phyloP scores from a whole-genome alignment of 2,329 filamentous ascomycete genomes.

The Diplodia corticola region DNA sequence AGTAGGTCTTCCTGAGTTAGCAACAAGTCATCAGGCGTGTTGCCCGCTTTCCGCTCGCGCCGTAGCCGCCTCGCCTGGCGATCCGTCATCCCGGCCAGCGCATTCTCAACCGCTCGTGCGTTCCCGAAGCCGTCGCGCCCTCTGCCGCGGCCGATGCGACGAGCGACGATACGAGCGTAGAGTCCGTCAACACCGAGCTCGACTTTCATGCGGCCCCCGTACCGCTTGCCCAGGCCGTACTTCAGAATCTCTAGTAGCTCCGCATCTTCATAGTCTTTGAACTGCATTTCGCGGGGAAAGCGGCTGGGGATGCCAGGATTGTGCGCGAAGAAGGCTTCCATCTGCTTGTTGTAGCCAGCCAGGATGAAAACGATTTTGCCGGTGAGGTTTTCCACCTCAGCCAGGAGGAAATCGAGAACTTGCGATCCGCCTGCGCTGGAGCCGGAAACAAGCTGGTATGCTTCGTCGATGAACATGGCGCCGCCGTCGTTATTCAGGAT shows the following conservation, averaged over 20 bases:
- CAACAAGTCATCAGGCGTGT: slow-evolving; percentile 56
- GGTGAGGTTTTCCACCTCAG: slow-evolving; percentile 69
- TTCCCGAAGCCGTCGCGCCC: slow-evolving; percentile 72
- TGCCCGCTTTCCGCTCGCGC: slow-evolving; percentile 46
- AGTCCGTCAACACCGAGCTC: slow-evolving; percentile 62
- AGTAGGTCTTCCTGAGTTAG: slow-evolving; percentile 70
- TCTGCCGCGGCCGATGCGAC: slow-evolving; percentile 62
- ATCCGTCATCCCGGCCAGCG: slow-evolving; percentile 53
- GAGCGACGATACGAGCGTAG: slow-evolving; percentile 63
- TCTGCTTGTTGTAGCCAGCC: slow-evolving; percentile 71
- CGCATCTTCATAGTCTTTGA: slow-evolving; percentile 66
- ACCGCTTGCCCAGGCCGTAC: slow-evolving; percentile 57
- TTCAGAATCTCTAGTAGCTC: slow-evolving; percentile 65
- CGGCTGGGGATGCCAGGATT: slow-evolving; percentile 71
- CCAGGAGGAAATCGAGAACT: slow-evolving; percentile 69
- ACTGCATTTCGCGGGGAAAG: slow-evolving; percentile 65
- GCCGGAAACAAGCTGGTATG: slow-evolving; percentile 68
- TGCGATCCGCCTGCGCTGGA: slow-evolving; percentile 58
- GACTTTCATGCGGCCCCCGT: slow-evolving; percentile 55
- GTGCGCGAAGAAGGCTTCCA: slow-evolving; percentile 75
- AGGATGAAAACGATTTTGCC: slow-evolving; percentile 72
- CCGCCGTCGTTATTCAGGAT: slow-evolving; percentile 64
- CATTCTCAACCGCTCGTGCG: slow-evolving; percentile 67
- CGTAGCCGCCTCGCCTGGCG: slow-evolving; percentile 61
- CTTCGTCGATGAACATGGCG: slow-evolving; percentile 75